phyloP scores from a whole-genome alignment of 78 protist species.

The slime mould (Dictyostelium discoideum) region DNA sequence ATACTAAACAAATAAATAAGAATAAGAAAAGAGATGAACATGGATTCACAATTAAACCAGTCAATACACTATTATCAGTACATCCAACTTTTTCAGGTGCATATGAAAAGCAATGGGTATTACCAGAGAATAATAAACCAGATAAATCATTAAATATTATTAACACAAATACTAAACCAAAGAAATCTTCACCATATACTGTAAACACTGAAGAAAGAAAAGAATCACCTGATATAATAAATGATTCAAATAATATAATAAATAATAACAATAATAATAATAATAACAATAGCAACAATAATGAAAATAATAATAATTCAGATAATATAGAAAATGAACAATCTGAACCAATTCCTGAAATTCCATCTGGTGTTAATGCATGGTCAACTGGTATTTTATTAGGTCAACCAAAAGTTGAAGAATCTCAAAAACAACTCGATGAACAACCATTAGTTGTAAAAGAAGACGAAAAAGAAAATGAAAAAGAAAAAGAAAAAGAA shows the following conservation, averaged over 20 bases:
- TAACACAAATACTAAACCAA: not conserved
- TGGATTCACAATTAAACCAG: slow-evolving; percentile 14
- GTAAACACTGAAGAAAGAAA: slow-evolving; percentile 27
- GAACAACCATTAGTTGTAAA: not conserved
- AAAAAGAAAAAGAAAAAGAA: not conserved
- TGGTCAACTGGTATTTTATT: slow-evolving; percentile 74
- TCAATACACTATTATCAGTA: not conserved
- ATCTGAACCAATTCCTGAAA: slow-evolving; percentile 32
- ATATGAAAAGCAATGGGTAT: not conserved
- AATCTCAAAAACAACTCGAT: not conserved
- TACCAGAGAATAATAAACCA: not conserved
- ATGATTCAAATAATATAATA: not conserved
- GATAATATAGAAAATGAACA: not conserved
- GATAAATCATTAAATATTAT: not conserved
- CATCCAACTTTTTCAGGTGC: slow-evolving; percentile 7
- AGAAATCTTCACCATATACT: not conserved
- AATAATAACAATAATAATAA: not conserved
- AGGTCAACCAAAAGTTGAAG: slow-evolving; percentile 17
- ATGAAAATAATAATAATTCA: not conserved
- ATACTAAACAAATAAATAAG: not conserved
- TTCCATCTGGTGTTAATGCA: slow-evolving; percentile 74
- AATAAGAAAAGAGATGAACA: slow-evolving; percentile 10
- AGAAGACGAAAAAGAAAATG: slow-evolving; percentile 3
- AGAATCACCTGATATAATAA: not conserved
- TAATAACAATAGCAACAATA: too few relatives aligned